phyloP scores from a whole-genome alignment of 805 yeast genomes.

The Dipodascus albidus region DNA sequence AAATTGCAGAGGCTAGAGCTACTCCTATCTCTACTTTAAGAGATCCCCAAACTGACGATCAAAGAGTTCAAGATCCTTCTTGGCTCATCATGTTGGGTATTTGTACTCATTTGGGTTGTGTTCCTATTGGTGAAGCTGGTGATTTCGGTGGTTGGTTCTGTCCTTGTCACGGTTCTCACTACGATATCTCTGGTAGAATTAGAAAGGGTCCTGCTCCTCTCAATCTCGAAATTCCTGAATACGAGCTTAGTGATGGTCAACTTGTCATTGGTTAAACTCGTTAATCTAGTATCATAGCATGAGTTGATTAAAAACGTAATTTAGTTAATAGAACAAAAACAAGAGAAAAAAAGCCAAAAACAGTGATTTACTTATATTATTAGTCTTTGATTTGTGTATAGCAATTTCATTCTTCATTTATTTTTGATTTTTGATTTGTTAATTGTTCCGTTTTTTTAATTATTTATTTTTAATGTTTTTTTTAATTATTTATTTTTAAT shows the following conservation, averaged over 20 bases:
- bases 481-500: too few species aligned
- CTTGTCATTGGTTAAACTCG: conserved; percentile 69
- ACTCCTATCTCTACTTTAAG: conserved; percentile 71
- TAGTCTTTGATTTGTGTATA: too few species aligned
- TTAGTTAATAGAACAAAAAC: not conserved
- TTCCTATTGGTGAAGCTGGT: conserved; percentile 99
- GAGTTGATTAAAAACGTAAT: not conserved
- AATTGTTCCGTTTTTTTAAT: too few species aligned
- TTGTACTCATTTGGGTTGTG: conserved; percentile 99
- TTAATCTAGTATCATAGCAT: not conserved
- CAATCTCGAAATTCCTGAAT: conserved; percentile 92
- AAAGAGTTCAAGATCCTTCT: conserved; percentile 93
- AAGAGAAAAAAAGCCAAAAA: not conserved
- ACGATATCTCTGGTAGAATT: conserved; percentile 99
- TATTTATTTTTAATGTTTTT: too few species aligned
- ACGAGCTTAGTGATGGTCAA: conserved; percentile 76
- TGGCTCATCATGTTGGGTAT: conserved; percentile 99
- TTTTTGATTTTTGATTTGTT: too few species aligned
- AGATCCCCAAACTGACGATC: conserved; percentile 89
- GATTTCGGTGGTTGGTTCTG: conserved; percentile 99
- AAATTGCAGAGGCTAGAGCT: conserved; percentile 86
- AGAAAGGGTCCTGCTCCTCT: conserved; percentile 99
- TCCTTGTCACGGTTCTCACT: conserved; percentile 99
- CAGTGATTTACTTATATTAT: not conserved
- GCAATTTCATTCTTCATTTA: too few species aligned